These are phyloP conservation scores for Yamadazyma phyllophila DNA, from an alignment of 805 yeast genomes.

Conservation along the genomic window DNA sequence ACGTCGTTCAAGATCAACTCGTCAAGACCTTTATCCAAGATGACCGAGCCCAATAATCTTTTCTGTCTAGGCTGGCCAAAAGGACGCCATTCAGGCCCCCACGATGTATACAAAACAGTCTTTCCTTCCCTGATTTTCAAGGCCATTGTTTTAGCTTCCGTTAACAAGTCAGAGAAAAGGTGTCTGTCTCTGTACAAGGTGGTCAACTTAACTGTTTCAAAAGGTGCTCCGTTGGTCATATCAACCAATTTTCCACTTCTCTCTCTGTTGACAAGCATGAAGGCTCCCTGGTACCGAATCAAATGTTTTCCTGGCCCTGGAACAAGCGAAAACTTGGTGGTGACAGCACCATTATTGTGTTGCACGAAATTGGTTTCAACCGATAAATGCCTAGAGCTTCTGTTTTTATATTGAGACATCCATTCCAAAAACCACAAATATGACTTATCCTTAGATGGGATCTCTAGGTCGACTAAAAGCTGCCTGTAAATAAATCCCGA, in stretches of 20 bases:
- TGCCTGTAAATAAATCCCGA: slow-evolving; percentile 75
- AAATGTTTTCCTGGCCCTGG: slow-evolving; percentile 98
- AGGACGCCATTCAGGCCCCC: slow-evolving; percentile 99
- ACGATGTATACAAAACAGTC: slow-evolving; percentile 88
- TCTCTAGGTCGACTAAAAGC: slow-evolving; percentile 86
- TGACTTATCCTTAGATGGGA: slow-evolving; percentile 89
- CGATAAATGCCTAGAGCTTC: slow-evolving; percentile 79
- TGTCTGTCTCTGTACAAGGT: slow-evolving; percentile 80
- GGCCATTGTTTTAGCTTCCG: slow-evolving; percentile 84
- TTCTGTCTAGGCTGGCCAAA: slow-evolving; percentile 94
- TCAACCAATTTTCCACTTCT: slow-evolving; percentile 87
- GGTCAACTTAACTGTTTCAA: slow-evolving; percentile 92
- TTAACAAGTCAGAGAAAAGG: slow-evolving; percentile 65
- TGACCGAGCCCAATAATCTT: slow-evolving; percentile 79
- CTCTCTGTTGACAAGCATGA: slow-evolving; percentile 84
- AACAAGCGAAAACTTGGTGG: slow-evolving; percentile 83
- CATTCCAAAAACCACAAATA: slow-evolving; percentile 94
- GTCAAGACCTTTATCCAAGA: slow-evolving; percentile 73
- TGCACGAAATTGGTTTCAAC: slow-evolving; percentile 85
- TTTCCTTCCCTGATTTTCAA: slow-evolving; percentile 83
- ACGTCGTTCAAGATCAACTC: slow-evolving; percentile 70
- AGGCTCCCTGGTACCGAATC: slow-evolving; percentile 81
- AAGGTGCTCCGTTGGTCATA: slow-evolving; percentile 87
- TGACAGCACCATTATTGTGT: slow-evolving; percentile 89
- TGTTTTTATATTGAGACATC: slow-evolving; percentile 81